These are phyloP conservation scores for Acmispon strigosus DNA, from an alignment of 306 rosid genomes.

Conservation along the genomic window DNA sequence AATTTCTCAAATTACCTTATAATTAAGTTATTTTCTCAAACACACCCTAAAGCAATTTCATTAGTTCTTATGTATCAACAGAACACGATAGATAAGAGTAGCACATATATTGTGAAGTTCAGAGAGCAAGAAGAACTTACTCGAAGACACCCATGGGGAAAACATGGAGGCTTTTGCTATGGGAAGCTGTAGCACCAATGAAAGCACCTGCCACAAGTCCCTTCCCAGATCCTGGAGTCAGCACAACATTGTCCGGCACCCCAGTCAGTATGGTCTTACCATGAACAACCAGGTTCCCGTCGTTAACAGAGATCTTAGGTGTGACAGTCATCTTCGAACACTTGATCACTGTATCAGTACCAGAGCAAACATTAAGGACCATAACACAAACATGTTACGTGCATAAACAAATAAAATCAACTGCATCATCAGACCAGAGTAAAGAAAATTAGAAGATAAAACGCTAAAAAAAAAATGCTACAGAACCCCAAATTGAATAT, in stretches of 20 bases:
- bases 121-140: constrained; percentile 37
- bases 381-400: not conserved
- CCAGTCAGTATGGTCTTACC: constrained; percentile 82
- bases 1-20: too few species aligned
- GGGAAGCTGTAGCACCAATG: constrained; percentile 73
- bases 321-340: constrained; percentile 72
- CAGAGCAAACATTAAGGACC: not conserved
- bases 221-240: constrained; percentile 55
- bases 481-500: not conserved
- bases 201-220: constrained; percentile 76
- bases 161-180: constrained; percentile 74
- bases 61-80: not conserved
- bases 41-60: not conserved
- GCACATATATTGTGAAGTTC: not conserved
- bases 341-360: constrained; percentile 27
- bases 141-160: constrained; percentile 78
- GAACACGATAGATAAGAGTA: too few species aligned
- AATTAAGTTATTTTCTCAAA: too few species aligned
- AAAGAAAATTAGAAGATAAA: too few species aligned
- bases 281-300: constrained; percentile 79
- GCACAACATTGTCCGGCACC: constrained; percentile 71
- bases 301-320: constrained; percentile 52
- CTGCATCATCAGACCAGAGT: not conserved
- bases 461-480: too few species aligned
- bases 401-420: not conserved